Evolutionary conservation across 2,329 filamentous ascomycete genomes (phyloP), one percentile per base, ranked within the genome.

Genomic region (Lachnellula cervina): DNA sequence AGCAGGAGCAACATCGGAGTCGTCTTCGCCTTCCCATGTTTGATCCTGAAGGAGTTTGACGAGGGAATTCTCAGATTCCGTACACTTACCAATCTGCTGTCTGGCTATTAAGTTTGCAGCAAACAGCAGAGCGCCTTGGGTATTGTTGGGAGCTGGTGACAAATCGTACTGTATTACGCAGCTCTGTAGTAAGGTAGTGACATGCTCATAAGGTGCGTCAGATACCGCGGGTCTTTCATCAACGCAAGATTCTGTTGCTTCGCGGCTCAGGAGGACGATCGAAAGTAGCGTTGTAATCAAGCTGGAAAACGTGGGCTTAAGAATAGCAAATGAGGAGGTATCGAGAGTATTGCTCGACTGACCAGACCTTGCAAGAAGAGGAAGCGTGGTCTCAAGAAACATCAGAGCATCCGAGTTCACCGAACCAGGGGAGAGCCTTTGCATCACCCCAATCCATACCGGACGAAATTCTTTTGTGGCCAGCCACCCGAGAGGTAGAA

Each of bases 401-500:
- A 62, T 62, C 5, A 72, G 54, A 2, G 70, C 70, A 25, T 74
- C 72, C 17, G 68, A 55, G 52, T 70, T 70, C 3, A 62, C 61
- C 5, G 56, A 57, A 6, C 64, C 64, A 8, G 66, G 61, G 1
- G 73, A 72, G 16, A 79, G 55, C 7, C 59, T 59, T 19, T 71
- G 71, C 19, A 75, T 65, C 3, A 73, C 67, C 9, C 65, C 60
- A 3, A 68, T 68, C 77, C 77, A 80, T 28, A 77, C 43, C 1
- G 59, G 55, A n/a, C 68, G 64, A 52, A 79, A 75, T 3, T 70
- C 71, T 23, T 62, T 66, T 0, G 75, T 76, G 5, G 72, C 71
- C 25, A 80, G 65, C 78, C 78, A 80, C 9, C 72, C 68, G 4
- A 67, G 51, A 0, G 75, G 75, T 23, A 80, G 60, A 4, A 59